Evolutionary conservation across 2,329 filamentous ascomycete genomes (phyloP).

Genomic region (Nannizzia gypsea): DNA sequence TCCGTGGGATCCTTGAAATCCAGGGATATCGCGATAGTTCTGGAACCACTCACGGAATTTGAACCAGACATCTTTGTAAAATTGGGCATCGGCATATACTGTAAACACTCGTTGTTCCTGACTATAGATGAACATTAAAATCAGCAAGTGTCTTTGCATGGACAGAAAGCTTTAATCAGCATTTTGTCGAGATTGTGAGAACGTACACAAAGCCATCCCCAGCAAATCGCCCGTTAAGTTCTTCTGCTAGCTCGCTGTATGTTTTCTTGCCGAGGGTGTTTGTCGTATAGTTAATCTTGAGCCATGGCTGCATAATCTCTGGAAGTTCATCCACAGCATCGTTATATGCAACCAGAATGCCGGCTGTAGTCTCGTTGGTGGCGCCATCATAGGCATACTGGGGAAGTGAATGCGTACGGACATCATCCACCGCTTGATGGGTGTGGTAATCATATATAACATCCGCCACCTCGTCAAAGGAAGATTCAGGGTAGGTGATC

Average conservation of each 20-base stretch:
- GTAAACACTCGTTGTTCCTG: constrained; percentile 7
- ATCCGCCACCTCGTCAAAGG: constrained; percentile 4
- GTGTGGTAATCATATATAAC: constrained; percentile 7
- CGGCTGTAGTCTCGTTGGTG: neutral
- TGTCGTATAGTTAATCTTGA: neutral
- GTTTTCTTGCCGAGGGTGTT: neutral
- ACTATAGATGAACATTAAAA: too few relatives aligned
- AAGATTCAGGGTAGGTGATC: neutral
- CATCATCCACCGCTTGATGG: constrained; percentile 5
- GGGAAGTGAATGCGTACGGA: constrained; percentile 5
- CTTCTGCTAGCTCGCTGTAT: too few relatives aligned
- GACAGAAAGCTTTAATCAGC: neutral
- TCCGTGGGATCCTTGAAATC: constrained; percentile 1
- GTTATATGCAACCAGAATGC: constrained; percentile 4
- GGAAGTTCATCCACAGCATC: constrained; percentile 5
- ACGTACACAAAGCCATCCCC: neutral
- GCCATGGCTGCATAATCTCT: constrained; percentile 4
- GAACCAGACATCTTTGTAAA: constrained; percentile 7
- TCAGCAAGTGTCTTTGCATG: neutral
- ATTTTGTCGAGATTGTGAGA: too few relatives aligned
- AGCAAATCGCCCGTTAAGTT: too few relatives aligned
- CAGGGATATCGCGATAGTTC: neutral
- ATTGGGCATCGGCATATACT: constrained; percentile 7
- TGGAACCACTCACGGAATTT: constrained; percentile 5
- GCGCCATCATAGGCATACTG: constrained; percentile 4